Evolutionary conservation across 805 yeast species (phyloP), one percentile per base, ranked within the genome.

Genomic region (Limtongia smithiae): DNA sequence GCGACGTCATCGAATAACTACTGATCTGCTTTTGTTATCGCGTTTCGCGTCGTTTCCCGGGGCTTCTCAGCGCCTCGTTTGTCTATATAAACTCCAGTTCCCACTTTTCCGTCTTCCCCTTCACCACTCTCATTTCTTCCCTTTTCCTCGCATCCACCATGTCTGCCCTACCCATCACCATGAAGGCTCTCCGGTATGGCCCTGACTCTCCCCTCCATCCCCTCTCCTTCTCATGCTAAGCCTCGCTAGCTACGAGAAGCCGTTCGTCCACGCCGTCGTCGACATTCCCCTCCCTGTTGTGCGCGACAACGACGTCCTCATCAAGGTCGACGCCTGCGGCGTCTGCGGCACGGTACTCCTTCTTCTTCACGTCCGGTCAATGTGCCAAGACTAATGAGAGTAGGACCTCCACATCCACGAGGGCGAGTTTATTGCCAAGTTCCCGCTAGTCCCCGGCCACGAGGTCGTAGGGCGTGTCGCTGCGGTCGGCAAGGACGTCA

Each of bases 61-160:
- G n/a, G n/a, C n/a, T n/a, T n/a, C n/a, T n/a, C n/a, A n/a, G n/a
- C n/a, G n/a, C n/a, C n/a, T n/a, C n/a, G n/a, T n/a, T n/a, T n/a
- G n/a, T n/a, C n/a, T n/a, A n/a, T n/a, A n/a, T n/a, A n/a, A n/a
- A n/a, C n/a, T n/a, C n/a, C n/a, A n/a, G n/a, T n/a, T n/a, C n/a
- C n/a, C n/a, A n/a, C n/a, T n/a, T n/a, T n/a, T n/a, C n/a, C n/a
- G 17, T 33, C 37, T 35, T 24, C 12, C 6, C 21, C 12, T 5
- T 14, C 7, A 11, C 38, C 38, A 18, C 7, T 35, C 38, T 18
- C 17, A 4, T 35, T 7, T 12, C 18, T 5, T 17, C 17, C 38
- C 21, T 9, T 7, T 70, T 68, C 68, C 68, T 68, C 69, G 67
- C 70, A 68, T 68, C 35, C 11, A 24, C 37, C 7, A 47, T 47